Base-by-base conservation (phyloP, 164 flowering plant genomes). In the Kalanchoe fedtschenkoi region DNA sequence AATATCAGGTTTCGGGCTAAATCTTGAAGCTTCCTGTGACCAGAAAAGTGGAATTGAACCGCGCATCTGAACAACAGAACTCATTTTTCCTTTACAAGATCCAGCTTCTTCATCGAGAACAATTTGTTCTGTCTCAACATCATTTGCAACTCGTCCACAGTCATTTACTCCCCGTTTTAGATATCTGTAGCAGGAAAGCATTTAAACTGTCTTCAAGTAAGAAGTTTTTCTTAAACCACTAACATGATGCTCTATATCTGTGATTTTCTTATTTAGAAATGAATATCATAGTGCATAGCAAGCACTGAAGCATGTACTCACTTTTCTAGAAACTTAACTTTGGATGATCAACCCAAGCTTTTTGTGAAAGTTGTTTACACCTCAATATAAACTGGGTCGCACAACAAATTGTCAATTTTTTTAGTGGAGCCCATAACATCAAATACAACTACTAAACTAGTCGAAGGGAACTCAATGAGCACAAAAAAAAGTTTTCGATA, bases 41-140 rank as follows among this genome's bases (percentile, higher is more conserved):
- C 99, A 93, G 65, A 93, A 93, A 53, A 93, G 97, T 4, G 99
- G 99, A 68, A 93, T 93, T 64, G 97, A 93, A 63, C 99, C 99
- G 58, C 97, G 82, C 97, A 90, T 90, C 72, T 93, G 99, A 60
- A 90, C 96, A 69, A 88, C 87, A 60, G 99, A 90, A 78, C 92
- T 93, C 98, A 93, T 93, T 74, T 80, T 85, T 47, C 99, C 99
- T 67, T 85, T 86, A 80, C 81, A 76, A 21, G 81, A 81, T 47
- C 99, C 99, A 74, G 91, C 84, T 76, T 83, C 97, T 72, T 93
- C 99, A 70, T 90, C 95, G 68, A 93, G 85, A 44, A 93, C 80
- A 68, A 93, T 80, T 71, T 93, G 99, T 70, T 93, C 99, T 62
- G 99, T 93, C 69, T 93, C 99, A 75, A 93, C 99, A 72, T 93